Base-by-base conservation (phyloP, 768 basidiomycete genomes). In the Amanita muscaria region DNA sequence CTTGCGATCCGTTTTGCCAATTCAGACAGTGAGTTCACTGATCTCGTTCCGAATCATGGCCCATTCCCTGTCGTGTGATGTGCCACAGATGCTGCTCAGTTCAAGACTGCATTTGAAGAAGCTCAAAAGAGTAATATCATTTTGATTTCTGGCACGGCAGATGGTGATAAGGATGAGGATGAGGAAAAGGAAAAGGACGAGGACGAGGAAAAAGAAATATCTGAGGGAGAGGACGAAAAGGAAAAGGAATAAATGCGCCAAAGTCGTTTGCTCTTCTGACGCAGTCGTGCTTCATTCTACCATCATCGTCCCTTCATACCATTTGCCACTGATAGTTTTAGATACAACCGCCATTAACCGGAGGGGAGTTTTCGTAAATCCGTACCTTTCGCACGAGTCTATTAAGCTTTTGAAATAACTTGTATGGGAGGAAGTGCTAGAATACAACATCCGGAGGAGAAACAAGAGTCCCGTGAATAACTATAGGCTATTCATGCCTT, bases 1-100 rank as follows among this genome's bases (percentile, higher is more conserved):
- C 81, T 99, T 49, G 96, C 96, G 40, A 96, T 99, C 61, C 88
- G 96, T 45, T 98, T 99, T 56, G 94, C 90, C 52, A 99, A 96
- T 68, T 70, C 89, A 46, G 93, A 98, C 14, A 90, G 93, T 94
- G 53, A 66, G 90, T 66, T 30, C 25, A 21, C 41, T 19, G 15
- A 18, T 15, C n/a, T 30, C 23, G 23, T 29, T 30, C 18, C 24
- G 3, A 19, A 15, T 39, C 39, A 36, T n/a, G 19, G 25, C 24
- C 39, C 29, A n/a, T 24, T 40, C 32, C 44, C 27, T n/a, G 16
- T 41, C 29, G 15, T 24, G 29, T 31, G n/a, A 44, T 35, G n/a
- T 53, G 37, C 43, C 47, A 22, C 52, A 88, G 83, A 92, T 63
- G 96, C 96, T 41, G 75, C 63, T 51, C 73, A 83, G 47, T 99